Evolutionary conservation across 306 rosid species (phyloP), one percentile per base, ranked within the genome.

Genomic region (Begonia peltatifolia): DNA sequence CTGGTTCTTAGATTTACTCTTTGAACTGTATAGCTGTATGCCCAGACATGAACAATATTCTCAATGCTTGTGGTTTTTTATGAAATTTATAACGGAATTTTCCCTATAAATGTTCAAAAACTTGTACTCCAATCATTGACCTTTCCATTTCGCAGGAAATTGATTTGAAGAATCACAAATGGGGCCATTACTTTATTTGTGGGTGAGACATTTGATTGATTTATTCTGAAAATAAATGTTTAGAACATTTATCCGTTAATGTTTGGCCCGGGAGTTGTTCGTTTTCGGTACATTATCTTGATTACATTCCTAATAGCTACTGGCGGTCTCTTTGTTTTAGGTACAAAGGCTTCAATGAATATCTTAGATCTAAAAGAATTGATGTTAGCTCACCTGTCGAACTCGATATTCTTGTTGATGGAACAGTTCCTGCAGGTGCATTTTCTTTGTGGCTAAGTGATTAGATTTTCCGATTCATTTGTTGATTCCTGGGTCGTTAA

Each of bases 121-220:
- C 46, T 12, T 44, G n/a, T 44, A n/a, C 2, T 11, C 38, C 3
- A 44, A 44, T 44, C 48, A 10, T 44, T 44, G 14, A 10, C 11
- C 48, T 10, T 10, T 44, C 12, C 48, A 44, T 44, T 20, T 42
- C 44, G 58, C 69, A 90, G 99, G 88, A 79, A 77, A 70, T 90
- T 42, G 87, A 90, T 71, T 70, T 90, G 92, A 86, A 78, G 73
- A 59, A 90, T 67, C 99, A 83, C 76, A 83, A 70, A 66, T 90
- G 99, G 99, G 99, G 95, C 7, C 95, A 90, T 71, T 90, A 90
- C 69, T 90, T 90, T 71, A 76, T 90, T 52, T 90, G 99, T 58
- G 99, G 87, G 99, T 90, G 67, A 76, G 94, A 57, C 59, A 18
- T 30, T 30, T 30, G 36, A 30, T 30, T 30, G 36, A 30, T 30